Conservation (phyloP, 202 grass and related monocot genomes). For the Panicum virgatum region DNA sequence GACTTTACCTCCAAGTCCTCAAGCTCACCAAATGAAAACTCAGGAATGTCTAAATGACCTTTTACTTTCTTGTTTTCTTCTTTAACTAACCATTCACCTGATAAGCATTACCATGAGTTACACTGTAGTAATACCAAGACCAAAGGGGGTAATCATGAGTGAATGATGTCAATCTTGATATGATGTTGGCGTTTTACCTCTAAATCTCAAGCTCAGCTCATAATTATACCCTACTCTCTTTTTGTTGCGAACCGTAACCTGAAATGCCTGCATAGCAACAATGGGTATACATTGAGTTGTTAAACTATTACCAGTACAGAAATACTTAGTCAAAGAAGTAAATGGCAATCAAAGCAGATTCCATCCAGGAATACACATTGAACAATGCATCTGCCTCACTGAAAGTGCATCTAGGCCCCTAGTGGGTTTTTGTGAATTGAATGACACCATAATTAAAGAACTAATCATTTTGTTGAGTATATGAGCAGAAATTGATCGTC, state of each 20-base stretch:
- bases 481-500: too few relatives aligned
- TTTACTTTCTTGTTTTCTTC: conserved; percentile 73
- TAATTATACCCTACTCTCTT: conserved; percentile 96
- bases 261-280: conserved; percentile 59
- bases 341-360: neutral
- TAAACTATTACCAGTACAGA: conserved; percentile 3
- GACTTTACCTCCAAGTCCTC: conserved; percentile 79
- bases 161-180: neutral
- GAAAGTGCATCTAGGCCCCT: too few relatives aligned
- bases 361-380: neutral
- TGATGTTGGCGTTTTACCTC: conserved; percentile 46
- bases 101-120: neutral
- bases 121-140: neutral
- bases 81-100: conserved; percentile 87
- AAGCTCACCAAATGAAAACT: conserved; percentile 96
- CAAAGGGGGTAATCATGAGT: neutral
- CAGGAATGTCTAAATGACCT: conserved; percentile 84
- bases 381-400: neutral
- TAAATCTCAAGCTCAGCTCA: conserved; percentile 82
- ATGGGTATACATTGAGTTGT: neutral
- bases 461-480: too few relatives aligned
- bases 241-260: conserved; percentile 90
- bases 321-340: neutral
- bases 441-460: too few relatives aligned
- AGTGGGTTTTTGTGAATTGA: too few relatives aligned